These are phyloP conservation scores for Trichoderma brevicompactum DNA, from an alignment of 2,329 filamentous ascomycete genomes.

Conservation along the genomic window DNA sequence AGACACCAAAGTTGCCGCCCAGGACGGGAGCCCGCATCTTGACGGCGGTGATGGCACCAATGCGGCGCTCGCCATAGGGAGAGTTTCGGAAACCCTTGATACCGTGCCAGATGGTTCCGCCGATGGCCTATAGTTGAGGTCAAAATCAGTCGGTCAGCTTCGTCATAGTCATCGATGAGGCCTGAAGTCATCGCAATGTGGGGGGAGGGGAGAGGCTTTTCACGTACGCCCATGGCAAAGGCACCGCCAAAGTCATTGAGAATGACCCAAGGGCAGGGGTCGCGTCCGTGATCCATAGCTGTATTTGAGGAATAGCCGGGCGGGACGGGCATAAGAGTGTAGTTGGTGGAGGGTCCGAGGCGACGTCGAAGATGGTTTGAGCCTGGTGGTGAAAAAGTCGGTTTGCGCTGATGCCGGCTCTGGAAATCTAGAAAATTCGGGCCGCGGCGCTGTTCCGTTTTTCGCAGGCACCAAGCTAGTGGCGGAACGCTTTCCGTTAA, in stretches of 20 bases:
- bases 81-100: conserved; percentile 93
- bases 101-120: conserved; percentile 91
- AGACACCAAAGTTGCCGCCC: conserved; percentile 96
- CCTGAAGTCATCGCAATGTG: neutral
- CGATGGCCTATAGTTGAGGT: conserved; percentile 60
- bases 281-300: conserved; percentile 79
- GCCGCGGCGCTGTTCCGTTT: conserved; percentile 21
- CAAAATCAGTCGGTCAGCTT: neutral
- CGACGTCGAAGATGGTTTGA: neutral
- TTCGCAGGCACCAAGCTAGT: conserved; percentile 11
- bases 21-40: conserved; percentile 96
- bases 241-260: conserved; percentile 97
- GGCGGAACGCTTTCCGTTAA: conserved; percentile 14
- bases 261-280: conserved; percentile 96
- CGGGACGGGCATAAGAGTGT: neutral
- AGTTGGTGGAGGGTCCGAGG: neutral
- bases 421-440: conserved; percentile 20
- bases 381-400: conserved; percentile 11
- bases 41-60: conserved; percentile 94
- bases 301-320: neutral
- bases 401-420: conserved; percentile 10
- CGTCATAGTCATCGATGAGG: conserved; percentile 9
- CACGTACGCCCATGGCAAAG: conserved; percentile 89
- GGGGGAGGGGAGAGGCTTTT: conserved; percentile 22
- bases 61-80: conserved; percentile 89